These are phyloP conservation scores for Apiotrichum siamense DNA, from an alignment of 1,284 basidiomycete genomes.

Conservation along the genomic window DNA sequence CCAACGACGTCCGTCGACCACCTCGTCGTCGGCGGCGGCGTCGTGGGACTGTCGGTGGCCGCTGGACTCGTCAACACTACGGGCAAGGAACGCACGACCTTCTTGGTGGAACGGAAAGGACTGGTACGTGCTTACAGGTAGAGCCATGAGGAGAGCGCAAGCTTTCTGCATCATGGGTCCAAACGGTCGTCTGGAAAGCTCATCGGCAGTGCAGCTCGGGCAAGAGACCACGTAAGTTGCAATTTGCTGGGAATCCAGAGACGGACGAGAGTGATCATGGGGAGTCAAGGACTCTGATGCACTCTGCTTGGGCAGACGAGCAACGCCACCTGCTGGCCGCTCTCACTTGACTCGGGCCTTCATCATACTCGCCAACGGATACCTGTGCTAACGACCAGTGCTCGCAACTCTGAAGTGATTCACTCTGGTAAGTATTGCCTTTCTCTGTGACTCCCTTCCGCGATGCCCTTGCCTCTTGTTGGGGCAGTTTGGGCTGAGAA, in stretches of 20 bases:
- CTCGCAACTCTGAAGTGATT: slow-evolving; percentile 92
- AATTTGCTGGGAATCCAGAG: no score
- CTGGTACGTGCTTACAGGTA: slow-evolving; percentile 40
- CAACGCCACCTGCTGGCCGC: no score
- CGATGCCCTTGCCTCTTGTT: no score
- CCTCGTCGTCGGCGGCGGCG: slow-evolving; percentile 86
- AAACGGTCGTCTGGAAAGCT: no score
- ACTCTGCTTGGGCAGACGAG: no score
- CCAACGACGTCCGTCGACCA: slow-evolving; percentile 79
- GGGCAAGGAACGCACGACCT: slow-evolving; percentile 66
- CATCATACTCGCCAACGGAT: not conserved
- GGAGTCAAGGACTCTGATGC: no score
- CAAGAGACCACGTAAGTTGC: slow-evolving; percentile 69
- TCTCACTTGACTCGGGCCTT: not conserved
- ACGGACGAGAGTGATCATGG: no score
- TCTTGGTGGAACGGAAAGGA: slow-evolving; percentile 73
- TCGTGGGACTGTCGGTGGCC: slow-evolving; percentile 82
- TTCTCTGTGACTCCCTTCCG: no score
- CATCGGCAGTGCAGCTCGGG: slow-evolving; percentile 48
- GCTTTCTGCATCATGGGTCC: no score
- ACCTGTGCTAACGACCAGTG: no score
- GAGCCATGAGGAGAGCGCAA: not conserved
- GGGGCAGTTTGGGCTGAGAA: not conserved
- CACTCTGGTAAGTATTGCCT: slow-evolving; percentile 61
- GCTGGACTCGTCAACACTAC: slow-evolving; percentile 62